Base-by-base conservation (phyloP, 768 basidiomycete genomes). In the Lactifluus hygrophoroides region DNA sequence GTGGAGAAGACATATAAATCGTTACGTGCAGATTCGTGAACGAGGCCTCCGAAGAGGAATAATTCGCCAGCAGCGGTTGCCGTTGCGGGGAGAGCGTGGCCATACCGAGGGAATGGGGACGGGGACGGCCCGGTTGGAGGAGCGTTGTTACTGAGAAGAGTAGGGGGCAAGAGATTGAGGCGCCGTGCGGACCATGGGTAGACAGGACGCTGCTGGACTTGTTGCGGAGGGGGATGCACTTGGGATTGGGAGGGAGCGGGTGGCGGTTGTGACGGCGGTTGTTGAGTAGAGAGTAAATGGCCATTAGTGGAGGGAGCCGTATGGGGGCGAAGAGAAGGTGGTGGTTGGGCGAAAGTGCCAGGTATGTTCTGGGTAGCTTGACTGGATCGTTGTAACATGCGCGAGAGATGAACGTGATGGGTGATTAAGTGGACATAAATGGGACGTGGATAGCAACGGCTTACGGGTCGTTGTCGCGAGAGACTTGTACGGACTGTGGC, bases 1-100 rank as follows among this genome's bases (percentile, higher is more conserved):
- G 86, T 83, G 38, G 85, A 86, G 68, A 98, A 85, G n/a, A 90
- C 75, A 71, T 95, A 98, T 28, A 99, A 77, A 73, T 99, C 96
- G 72, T 96, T 96, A 51, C 86, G 81, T 34, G 94, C 86, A 9
- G 81, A 74, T 69, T 98, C 95, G 38, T 88, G 82, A 16, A 98
- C 94, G 59, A 99, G 87, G 62, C 96, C 96, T 61, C 96, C 96
- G 64, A 99, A 99, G 61, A 99, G 79, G 73, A 92, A 94, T 62
- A 99, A 84, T 65, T 98, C 94, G 8, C 96, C 96, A 6, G 77
- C 79, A n/a, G 80, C 69, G 23, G 85, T 86, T 2, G 90, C 81
- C 8, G 78, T 80, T 5, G 88, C 80, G 9, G 94, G 94, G 5
- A 97, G 81, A 13, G 94, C 86, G 68, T 96, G 91, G 25, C 95